phyloP scores from a whole-genome alignment of 371 early-diverging fungal species.

The Mortierella sp. region DNA sequence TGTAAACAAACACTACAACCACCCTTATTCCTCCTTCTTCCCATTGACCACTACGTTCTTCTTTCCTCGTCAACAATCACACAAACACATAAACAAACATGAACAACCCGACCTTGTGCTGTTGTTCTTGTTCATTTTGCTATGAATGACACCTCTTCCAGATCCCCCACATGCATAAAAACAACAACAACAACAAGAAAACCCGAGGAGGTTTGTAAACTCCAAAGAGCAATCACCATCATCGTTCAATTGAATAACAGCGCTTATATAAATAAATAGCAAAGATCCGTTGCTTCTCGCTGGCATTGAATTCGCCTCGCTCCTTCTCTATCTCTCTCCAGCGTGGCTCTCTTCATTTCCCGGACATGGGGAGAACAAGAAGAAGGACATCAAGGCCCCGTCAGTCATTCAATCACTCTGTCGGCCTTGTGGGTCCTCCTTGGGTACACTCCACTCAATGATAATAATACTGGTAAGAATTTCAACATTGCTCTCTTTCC shows the following conservation, averaged over 20 bases:
- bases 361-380: neutral
- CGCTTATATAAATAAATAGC: neutral
- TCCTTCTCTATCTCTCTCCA: neutral
- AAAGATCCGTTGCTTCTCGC: neutral
- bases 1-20: no score
- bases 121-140: neutral
- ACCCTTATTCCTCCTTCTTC: no score
- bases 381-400: conserved; percentile 2
- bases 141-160: neutral
- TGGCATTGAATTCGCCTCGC: neutral
- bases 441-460: neutral
- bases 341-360: conserved; percentile 14
- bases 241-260: no score
- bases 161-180: neutral
- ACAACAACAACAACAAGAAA: conserved; percentile 1
- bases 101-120: neutral
- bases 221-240: no score
- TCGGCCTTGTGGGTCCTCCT: neutral
- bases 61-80: no score
- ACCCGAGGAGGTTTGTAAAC: neutral
- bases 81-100: no score
- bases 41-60: no score
- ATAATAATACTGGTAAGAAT: neutral
- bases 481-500: neutral
- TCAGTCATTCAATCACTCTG: neutral